Evolutionary conservation across 2,329 filamentous ascomycete species (phyloP), one percentile per base, ranked within the genome.

Genomic region (Diaporthe sp.): DNA sequence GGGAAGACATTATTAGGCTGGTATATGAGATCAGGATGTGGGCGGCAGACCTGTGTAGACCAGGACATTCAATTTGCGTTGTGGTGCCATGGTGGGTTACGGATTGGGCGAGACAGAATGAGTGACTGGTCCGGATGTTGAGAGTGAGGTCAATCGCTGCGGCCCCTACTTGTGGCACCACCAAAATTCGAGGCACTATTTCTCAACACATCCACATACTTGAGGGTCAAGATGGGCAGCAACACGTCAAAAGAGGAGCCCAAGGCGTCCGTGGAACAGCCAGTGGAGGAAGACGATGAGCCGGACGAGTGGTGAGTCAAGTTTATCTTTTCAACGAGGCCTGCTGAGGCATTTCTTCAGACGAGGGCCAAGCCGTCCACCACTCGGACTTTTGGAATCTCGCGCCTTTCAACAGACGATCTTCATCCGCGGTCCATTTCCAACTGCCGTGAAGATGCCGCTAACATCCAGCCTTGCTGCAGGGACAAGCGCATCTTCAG

Each of bases 401-500:
- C 39, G 7, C 5, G 22, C 4, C 10, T 15, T 35, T 53, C 65
- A 30, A 15, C 35, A 32, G 39, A 50, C 44, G 6, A n/a, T 66
- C 27, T 25, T 3, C 6, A 47, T n/a, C 22, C 35, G 25, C 7
- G 10, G 27, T 32, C 59, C 39, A 65, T 47, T 47, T 5, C 27
- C 25, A 65, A 47, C 5, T 65, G 27, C 59, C 39, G 59, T 27
- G 10, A 53, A 42, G 30, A 51, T 30, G 27, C 37, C 32, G 32
- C 56, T 71, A 53, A 71, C 8, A 10, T 9, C 25, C 39, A 22
- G 56, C 19, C 19, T 50, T 74, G 12, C 44, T 78, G 74, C 82
- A 98, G 96, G 96, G 96, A 98, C 87, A 96, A 98, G 89, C 90
- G 97, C 81, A 98, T 98, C 84, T 97, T 95, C 87, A 98, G 95